A percentile compares a stretch with the other conserved stretches of the same genome.
phyloP scores from a whole-genome alignment of 495 filamentous ascomycete genomes.

The Umbilicaria muhlenbergii region DNA sequence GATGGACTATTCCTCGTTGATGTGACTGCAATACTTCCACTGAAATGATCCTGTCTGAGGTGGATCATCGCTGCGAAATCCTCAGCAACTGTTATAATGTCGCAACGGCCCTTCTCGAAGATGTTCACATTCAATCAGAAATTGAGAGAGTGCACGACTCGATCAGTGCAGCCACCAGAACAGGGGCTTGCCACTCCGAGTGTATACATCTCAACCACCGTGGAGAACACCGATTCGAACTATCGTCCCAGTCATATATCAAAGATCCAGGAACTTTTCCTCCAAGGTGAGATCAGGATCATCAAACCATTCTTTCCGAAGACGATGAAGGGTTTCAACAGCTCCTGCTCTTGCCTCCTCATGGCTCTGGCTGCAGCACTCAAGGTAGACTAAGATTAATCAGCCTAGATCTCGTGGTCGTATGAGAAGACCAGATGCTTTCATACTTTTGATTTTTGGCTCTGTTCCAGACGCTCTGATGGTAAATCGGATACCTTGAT shows the following conservation, averaged over 20 bases:
- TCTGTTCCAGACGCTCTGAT: conserved; percentile 56
- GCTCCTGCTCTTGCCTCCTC: conserved; percentile 36
- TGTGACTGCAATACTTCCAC: too few species aligned
- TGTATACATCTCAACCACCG: not conserved
- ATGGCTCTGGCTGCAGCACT: conserved; percentile 30
- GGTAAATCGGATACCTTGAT: conserved; percentile 44
- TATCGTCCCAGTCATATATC: not conserved
- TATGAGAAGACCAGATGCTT: not conserved
- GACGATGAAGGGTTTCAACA: conserved; percentile 31
- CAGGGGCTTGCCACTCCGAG: not conserved
- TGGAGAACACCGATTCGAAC: not conserved
- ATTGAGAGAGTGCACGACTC: too few species aligned
- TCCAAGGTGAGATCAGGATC: conserved; percentile 8
- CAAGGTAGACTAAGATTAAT: conserved; percentile 34
- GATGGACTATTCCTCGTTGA: too few species aligned
- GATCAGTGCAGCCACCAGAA: too few species aligned
- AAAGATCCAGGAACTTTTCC: conserved; percentile 1
- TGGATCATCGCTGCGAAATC: too few species aligned
- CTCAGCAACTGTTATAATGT: too few species aligned
- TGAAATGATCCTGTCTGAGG: too few species aligned
- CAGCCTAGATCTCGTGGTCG: not conserved
- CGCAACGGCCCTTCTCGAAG: too few species aligned
- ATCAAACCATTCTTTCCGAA: conserved; percentile 44
- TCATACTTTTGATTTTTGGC: conserved; percentile 48
- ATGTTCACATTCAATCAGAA: too few species aligned